phyloP scores from a whole-genome alignment of 176 grass and related monocot species.

The Eragrostis curvula region DNA sequence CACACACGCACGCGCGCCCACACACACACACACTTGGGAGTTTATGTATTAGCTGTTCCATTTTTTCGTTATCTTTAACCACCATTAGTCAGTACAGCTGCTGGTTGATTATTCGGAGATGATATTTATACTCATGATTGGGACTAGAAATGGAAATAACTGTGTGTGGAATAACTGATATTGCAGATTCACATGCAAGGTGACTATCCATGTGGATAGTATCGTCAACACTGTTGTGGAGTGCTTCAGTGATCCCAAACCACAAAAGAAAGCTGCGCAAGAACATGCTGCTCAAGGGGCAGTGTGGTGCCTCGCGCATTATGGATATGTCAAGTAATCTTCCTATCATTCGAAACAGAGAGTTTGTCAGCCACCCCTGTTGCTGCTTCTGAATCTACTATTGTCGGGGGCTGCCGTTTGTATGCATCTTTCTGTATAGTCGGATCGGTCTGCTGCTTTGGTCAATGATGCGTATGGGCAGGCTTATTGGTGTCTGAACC shows the following conservation, averaged over 20 bases:
- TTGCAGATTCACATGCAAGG: slow-evolving; percentile 73
- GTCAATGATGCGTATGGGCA: neutral
- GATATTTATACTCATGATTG: neutral
- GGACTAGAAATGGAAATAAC: neutral
- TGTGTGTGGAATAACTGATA: neutral
- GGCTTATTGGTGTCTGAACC: neutral
- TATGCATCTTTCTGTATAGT: neutral
- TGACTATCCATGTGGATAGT: slow-evolving; percentile 50
- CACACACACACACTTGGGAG: too few relatives aligned
- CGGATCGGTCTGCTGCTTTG: neutral
- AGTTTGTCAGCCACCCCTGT: neutral
- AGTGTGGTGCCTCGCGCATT: slow-evolving; percentile 60
- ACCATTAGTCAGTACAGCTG: neutral
- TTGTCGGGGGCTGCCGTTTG: neutral
- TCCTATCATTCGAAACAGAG: neutral
- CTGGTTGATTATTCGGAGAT: neutral
- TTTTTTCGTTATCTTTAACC: neutral
- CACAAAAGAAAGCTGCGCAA: slow-evolving; percentile 46
- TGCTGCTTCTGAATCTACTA: neutral
- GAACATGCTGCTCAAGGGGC: slow-evolving; percentile 71
- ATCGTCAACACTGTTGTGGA: slow-evolving; percentile 47
- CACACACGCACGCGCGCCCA: too few relatives aligned
- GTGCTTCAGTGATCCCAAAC: slow-evolving; percentile 58
- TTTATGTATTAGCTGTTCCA: neutral
- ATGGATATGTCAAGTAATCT: slow-evolving; percentile 28